Evolutionary conservation across 495 filamentous ascomycete genomes (phyloP), one percentile per base, ranked within the genome.

Genomic region (Penicillium paxilli): DNA sequence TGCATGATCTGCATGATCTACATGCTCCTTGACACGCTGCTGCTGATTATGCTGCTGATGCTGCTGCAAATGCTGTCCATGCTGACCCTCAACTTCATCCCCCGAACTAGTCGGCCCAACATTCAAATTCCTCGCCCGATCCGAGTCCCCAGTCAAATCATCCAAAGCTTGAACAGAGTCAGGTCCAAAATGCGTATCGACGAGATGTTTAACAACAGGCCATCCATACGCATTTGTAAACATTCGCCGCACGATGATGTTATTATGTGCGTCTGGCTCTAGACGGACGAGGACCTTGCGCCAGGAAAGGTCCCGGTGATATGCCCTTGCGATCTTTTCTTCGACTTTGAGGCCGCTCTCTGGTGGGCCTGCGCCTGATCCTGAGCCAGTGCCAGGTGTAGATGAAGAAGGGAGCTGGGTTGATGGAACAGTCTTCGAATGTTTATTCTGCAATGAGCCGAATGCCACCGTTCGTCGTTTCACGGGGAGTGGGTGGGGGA

Each of bases 221-320:
- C 94, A 98, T 3, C 94, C 94, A 63, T 96, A 96, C 0, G 94
- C 94, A 66, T 98, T 98, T 51, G 92, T 87, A 59, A 98, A 98
- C 83, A 89, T 93, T 25, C 94, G 85, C 22, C 94, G 87, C 17
- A 98, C 94, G 53, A 96, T 87, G 52, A 98, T 93, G 66, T 98
- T 98, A 70, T 98, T 98, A 69, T 98, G 94, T 2, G 94, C 94
- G 77, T 98, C 94, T 1, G 94, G 94, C 66, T 98, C 94, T 8
- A 98, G 79, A 38, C 92, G 84, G 19, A 98, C 94, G 9, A 98
- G 83, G 3, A 98, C 94, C 66, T 98, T 98, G 10, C 94, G 87
- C 94, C 94, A 98, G 4, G 88, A 87, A 17, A 98, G 73, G 57
- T 87, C 88, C 6, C 83, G 81, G 66, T 98, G 94, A 68, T 98